Evolutionary conservation across 345 rosid species (phyloP).

Genomic region (Heritiera littoralis): DNA sequence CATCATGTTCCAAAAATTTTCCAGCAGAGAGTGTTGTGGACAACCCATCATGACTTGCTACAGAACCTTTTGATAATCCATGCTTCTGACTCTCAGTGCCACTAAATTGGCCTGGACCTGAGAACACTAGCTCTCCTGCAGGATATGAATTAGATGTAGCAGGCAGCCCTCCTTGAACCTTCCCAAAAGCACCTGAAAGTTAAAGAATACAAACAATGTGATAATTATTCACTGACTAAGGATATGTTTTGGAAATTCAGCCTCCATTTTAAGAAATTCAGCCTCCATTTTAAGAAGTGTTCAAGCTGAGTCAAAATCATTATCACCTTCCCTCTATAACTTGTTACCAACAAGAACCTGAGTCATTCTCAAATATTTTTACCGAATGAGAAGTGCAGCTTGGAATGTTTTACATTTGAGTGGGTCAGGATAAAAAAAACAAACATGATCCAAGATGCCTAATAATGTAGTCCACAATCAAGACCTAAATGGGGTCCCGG

Average conservation of each 20-base stretch:
- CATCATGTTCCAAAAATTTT: slow-evolving; percentile 49
- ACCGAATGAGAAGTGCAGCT: neutral
- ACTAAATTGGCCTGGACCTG: slow-evolving; percentile 35
- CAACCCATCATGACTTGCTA: slow-evolving; percentile 34
- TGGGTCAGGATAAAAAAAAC: neutral
- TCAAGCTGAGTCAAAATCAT: neutral
- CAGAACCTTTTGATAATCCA: slow-evolving; percentile 25
- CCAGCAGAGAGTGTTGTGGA: slow-evolving; percentile 37
- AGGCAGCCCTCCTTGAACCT: slow-evolving; percentile 53
- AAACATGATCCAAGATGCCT: neutral
- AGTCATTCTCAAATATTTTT: neutral
- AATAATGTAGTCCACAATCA: neutral
- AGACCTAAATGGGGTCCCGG: neutral
- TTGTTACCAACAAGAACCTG: neutral
- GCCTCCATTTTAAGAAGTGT: neutral
- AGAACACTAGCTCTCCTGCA: slow-evolving; percentile 39
- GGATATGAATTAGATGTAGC: slow-evolving; percentile 39
- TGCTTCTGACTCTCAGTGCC: slow-evolving; percentile 28
- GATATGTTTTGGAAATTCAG: slow-evolving; percentile 9
- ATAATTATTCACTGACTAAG: neutral
- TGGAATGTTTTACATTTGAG: neutral
- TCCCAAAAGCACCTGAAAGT: slow-evolving; percentile 53
- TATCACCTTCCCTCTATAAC: neutral
- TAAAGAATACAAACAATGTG: slow-evolving; percentile 8
- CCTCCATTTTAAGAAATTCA: slow-evolving; percentile 7